A percentile compares a stretch with the other conserved stretches of the same genome.
Evolutionary conservation across 495 filamentous ascomycete genomes (phyloP).

Genomic region (Trichoderma reesei): DNA sequence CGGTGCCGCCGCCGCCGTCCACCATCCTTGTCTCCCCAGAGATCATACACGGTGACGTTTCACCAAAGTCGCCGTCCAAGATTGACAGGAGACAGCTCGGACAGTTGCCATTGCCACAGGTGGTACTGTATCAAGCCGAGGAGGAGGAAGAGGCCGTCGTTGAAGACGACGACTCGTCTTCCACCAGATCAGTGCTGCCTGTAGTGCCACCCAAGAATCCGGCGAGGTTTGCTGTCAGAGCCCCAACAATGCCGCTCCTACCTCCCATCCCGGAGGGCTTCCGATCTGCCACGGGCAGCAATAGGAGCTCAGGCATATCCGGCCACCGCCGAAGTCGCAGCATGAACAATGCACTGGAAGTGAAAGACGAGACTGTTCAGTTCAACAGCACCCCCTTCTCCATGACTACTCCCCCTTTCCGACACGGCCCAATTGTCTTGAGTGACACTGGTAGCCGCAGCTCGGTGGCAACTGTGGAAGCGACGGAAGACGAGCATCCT

Average conservation of each 20-base stretch:
- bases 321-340: conserved; percentile 11
- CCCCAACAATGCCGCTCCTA: conserved; percentile 21
- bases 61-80: neutral
- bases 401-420: conserved; percentile 30
- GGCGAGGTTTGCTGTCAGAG: conserved; percentile 16
- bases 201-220: conserved; percentile 22
- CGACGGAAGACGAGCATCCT: conserved; percentile 23
- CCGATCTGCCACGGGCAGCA: conserved; percentile 15
- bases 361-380: conserved; percentile 27
- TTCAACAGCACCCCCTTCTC: conserved; percentile 35
- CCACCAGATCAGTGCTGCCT: conserved; percentile 19
- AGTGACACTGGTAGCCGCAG: neutral
- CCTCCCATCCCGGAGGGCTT: conserved; percentile 38
- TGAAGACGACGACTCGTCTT: neutral
- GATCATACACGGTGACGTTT: conserved; percentile 2
- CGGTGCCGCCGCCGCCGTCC: neutral
- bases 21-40: neutral
- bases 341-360: conserved; percentile 10
- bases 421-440: conserved; percentile 40
- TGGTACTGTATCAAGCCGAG: neutral
- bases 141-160: neutral
- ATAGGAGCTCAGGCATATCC: neutral
- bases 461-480: conserved; percentile 24
- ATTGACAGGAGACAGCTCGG: neutral
- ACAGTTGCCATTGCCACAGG: neutral